Conservation (phyloP, 345 rosid species). For the Draba incana region DNA sequence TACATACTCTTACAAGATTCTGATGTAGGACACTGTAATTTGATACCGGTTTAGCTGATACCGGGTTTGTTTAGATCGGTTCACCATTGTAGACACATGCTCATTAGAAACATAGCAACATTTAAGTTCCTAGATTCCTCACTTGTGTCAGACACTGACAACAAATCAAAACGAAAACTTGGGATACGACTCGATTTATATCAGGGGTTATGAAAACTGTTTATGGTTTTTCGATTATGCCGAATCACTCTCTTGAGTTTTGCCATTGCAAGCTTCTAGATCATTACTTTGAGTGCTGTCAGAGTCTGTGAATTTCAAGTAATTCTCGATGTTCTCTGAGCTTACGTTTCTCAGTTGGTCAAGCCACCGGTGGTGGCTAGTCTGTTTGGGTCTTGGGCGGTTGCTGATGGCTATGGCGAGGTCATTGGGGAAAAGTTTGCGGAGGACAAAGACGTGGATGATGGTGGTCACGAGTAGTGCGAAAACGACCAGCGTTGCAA, state of each 20-base stretch:
- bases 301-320: slow-evolving; percentile 55
- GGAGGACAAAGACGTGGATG: slow-evolving; percentile 54
- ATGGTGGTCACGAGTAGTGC: slow-evolving; percentile 63
- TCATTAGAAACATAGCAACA: slow-evolving; percentile 42
- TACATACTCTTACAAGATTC: slow-evolving; percentile 6
- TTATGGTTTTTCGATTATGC: slow-evolving; percentile 6
- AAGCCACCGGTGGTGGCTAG: slow-evolving; percentile 57
- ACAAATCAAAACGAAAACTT: slow-evolving; percentile 36
- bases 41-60: no score
- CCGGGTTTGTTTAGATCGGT: not conserved
- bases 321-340: slow-evolving; percentile 68
- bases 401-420: slow-evolving; percentile 72
- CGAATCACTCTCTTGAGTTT: slow-evolving; percentile 31
- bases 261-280: slow-evolving; percentile 48
- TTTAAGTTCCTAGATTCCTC: slow-evolving; percentile 33
- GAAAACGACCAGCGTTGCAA: slow-evolving; percentile 57
- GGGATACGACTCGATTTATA: slow-evolving; percentile 17
- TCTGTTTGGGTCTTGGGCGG: slow-evolving; percentile 52
- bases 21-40: slow-evolving; percentile 10
- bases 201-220: slow-evolving; percentile 12
- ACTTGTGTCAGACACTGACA: slow-evolving; percentile 42
- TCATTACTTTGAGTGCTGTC: slow-evolving; percentile 46
- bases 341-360: slow-evolving; percentile 54
- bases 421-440: slow-evolving; percentile 66
- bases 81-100: slow-evolving; percentile 34